Base-by-base conservation (phyloP, 75 land plant species). In the Pinus taeda region DNA sequence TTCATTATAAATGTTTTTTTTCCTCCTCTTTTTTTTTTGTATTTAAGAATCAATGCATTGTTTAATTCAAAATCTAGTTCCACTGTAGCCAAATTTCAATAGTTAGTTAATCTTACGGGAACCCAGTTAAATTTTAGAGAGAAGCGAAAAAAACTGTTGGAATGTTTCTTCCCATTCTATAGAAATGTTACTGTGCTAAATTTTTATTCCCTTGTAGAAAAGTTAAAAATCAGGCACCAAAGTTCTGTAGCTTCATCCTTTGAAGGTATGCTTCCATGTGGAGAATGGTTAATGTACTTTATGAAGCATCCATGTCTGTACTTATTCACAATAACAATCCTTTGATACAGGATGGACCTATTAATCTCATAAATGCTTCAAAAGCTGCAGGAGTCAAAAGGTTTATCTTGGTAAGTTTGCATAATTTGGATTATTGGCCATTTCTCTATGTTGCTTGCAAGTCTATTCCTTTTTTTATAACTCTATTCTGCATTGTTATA, bases 291-390 rank as follows among this genome's bases (percentile, higher is more conserved):
- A 4, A 63, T 65, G 26, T 13, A 65, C 29, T 67, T 67, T 65
- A 76, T 60, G 22, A 33, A 15, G 18, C 24, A 59, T 29, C 6
- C n/a, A 36, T 57, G 42, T 69, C 45, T n/a, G 3, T 42, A 69
- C 71, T 39, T 12, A 18, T 30, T 15, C 24, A 76, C 49, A 33
- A 59, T 30, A 18, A 71, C 5, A 26, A 17, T 36, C n/a, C 36
- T 26, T 21, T 26, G 30, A 29, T 60, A 59, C 83, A 87, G 88
- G 81, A 87, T 71, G 88, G 88, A 20, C 80, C 88, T 49, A 87
- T 84, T 76, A 87, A 87, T 80, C 76, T 87, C 75, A 84, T 87
- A 15, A 84, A 77, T 59, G 87, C 87, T 24, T 83, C 87, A 33
- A 81, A 84, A 59, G 79, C 76, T 60, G 83, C 83, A 24, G 84